Evolutionary conservation across 768 basidiomycete species (phyloP).

Genomic region (Obba rivulosa): DNA sequence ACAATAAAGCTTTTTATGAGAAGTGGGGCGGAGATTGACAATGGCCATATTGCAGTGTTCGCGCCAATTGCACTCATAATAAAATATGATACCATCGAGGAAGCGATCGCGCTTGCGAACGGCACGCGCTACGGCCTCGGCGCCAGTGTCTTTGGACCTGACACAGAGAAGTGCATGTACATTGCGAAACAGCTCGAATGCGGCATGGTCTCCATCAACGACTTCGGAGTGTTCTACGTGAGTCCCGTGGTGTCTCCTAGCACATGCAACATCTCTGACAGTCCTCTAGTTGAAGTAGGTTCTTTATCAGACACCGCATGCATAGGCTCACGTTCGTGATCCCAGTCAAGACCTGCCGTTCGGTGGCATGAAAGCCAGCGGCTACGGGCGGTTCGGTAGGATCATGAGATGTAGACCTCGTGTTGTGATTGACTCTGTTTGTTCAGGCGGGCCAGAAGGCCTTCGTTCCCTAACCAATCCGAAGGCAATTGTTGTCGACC

Average conservation of each 20-base stretch:
- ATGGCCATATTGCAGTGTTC: constrained; percentile 54
- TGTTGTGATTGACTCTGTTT: not conserved
- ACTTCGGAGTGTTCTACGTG: constrained; percentile 87
- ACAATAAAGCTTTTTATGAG: not conserved
- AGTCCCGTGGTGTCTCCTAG: constrained; percentile 22
- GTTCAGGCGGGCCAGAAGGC: constrained; percentile 85
- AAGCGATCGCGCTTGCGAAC: constrained; percentile 87
- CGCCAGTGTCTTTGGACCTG: constrained; percentile 89
- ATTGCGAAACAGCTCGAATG: constrained; percentile 83
- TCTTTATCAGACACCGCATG: constrained; percentile 11
- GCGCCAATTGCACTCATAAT: constrained; percentile 89
- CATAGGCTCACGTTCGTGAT: constrained; percentile 19
- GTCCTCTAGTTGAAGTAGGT: constrained; percentile 58
- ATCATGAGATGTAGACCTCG: constrained; percentile 6
- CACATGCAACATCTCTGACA: constrained; percentile 5
- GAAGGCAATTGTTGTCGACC: constrained; percentile 83
- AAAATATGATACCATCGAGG: constrained; percentile 75
- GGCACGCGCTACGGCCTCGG: constrained; percentile 86
- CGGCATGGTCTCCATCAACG: constrained; percentile 97
- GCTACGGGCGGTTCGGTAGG: constrained; percentile 88
- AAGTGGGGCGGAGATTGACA: not conserved
- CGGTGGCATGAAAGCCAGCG: constrained; percentile 86
- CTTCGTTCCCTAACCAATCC: constrained; percentile 81
- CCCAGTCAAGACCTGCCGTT: constrained; percentile 88
- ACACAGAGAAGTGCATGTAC: constrained; percentile 68